A percentile compares a stretch with the other conserved stretches of the same genome.
Conservation (phyloP, 352 stramenopile genomes). For the Thalassiosira ordinaria region DNA sequence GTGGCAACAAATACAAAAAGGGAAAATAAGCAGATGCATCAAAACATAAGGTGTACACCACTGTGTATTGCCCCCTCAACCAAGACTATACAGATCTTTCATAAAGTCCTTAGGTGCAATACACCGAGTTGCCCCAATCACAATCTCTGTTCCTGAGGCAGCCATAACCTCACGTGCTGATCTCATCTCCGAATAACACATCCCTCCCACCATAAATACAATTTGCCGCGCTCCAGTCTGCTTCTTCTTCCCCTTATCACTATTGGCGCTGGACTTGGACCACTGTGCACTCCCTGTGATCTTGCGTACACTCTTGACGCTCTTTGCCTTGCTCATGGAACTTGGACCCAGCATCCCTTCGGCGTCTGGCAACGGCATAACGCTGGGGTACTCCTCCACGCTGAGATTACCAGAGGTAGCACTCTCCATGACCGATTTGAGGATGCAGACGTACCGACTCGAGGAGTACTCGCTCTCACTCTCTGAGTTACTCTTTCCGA, state of each 20-base stretch:
- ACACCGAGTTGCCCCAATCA: constrained; percentile 78
- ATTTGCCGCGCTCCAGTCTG: constrained; percentile 89
- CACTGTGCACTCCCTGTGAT: constrained; percentile 6
- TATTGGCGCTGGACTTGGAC: constrained; percentile 10
- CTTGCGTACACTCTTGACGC: constrained; percentile 46
- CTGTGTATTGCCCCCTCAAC: constrained; percentile 11
- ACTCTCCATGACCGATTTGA: constrained; percentile 82
- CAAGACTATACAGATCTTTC: constrained; percentile 51
- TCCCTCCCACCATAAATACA: constrained; percentile 93
- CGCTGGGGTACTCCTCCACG: constrained; percentile 84
- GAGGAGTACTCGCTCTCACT: constrained; percentile 81
- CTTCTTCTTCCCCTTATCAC: constrained; percentile 41
- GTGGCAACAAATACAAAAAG: no score
- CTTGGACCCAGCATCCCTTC: constrained; percentile 22
- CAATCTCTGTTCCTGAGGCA: constrained; percentile 72
- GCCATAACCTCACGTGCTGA: constrained; percentile 81
- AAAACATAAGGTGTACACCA: no score
- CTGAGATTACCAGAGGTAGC: constrained; percentile 64
- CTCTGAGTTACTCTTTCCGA: constrained; percentile 32
- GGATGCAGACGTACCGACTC: constrained; percentile 76
- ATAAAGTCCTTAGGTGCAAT: constrained; percentile 75
- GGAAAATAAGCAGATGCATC: no score
- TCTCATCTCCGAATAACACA: constrained; percentile 92
- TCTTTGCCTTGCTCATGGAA: constrained; percentile 26
- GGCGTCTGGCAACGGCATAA: constrained; percentile 82